Evolutionary conservation across 1,284 basidiomycete genomes (phyloP), one percentile per base, ranked within the genome.

Genomic region (Trametes versicolor): DNA sequence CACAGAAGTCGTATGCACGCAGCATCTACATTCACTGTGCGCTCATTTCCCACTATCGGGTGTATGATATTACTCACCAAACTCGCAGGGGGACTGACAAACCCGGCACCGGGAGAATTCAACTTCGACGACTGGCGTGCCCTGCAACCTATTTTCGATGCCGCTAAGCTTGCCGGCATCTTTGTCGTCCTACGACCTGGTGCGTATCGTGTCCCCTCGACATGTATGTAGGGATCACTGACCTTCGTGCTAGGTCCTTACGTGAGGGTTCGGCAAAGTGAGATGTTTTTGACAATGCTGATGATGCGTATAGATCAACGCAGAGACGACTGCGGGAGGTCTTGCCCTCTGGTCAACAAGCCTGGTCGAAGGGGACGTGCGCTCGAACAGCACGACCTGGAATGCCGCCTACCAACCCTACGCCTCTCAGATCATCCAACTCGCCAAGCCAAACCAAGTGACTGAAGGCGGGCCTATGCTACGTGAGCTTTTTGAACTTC

Each of bases 261-360:
- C 34, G 74, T 76, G 29, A 66, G 70, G 36, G 4, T 7, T 23
- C 53, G 3, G 2, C 0, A 8, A 34, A 10, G 13, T 27, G n/a
- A 7, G 8, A 6, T 9, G 5, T 17, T 12, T 8, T 12, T 8
- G 21, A 47, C 19, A 2, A 32, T 15, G 15, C 51, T 36, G 15
- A 58, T 21, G 29, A 36, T 15, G 19, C n/a, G n/a, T 6, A 80
- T 78, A 94, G 74, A 94, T 94, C 79, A 93, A 92, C 68, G 91
- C 91, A 0, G 93, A 95, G 76, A 93, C 91, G 0, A 89, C 90
- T 0, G 92, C 90, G 1, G 93, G 93, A 23, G 93, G 93, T 1
- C 87, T 94, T 65, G 85, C 92, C 0, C 90, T 92, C 65, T 94
- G 93, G 93, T 81, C 86, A 17, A 92, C 90, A 1, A 83, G 87